These are phyloP conservation scores for Flaveria bidentis DNA, from an alignment of 129 eudicot genomes.

Conservation along the genomic window DNA sequence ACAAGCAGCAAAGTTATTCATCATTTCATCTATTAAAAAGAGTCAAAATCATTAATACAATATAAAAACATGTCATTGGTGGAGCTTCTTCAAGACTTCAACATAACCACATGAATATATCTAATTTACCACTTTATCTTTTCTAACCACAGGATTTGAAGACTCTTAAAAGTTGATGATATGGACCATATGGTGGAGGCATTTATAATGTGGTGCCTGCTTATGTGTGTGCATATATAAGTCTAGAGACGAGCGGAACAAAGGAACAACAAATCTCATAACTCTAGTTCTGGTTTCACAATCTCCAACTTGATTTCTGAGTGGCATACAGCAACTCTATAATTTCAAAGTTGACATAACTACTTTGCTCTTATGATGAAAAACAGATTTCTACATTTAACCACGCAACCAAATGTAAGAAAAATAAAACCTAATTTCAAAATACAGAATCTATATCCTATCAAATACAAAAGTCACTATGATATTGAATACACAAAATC, in stretches of 20 bases:
- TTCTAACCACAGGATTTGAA: neutral
- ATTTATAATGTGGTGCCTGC: neutral
- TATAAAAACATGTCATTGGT: no score
- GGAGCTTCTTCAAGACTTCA: no score
- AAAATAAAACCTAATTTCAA: neutral
- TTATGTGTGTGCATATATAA: neutral
- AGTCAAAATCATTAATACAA: no score
- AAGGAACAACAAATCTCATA: neutral
- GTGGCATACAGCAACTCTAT: constrained; percentile 14
- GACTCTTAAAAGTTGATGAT: neutral
- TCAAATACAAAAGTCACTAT: neutral
- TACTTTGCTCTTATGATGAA: constrained; percentile 7
- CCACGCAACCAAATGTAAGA: neutral
- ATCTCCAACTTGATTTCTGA: constrained; percentile 7
- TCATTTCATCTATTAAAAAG: neutral
- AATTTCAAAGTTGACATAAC: constrained; percentile 19
- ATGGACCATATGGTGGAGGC: neutral
- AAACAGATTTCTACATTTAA: neutral
- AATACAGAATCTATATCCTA: constrained; percentile 14
- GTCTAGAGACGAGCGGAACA: neutral
- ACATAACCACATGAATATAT: neutral
- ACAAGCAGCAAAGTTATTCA: neutral
- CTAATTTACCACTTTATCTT: constrained; percentile 8
- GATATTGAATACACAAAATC: neutral
- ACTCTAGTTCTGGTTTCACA: constrained; percentile 3